A percentile compares a stretch with the other conserved stretches of the same genome.
phyloP scores from a whole-genome alignment of 2,329 filamentous ascomycete genomes.

The Exophiala alcalophila region DNA sequence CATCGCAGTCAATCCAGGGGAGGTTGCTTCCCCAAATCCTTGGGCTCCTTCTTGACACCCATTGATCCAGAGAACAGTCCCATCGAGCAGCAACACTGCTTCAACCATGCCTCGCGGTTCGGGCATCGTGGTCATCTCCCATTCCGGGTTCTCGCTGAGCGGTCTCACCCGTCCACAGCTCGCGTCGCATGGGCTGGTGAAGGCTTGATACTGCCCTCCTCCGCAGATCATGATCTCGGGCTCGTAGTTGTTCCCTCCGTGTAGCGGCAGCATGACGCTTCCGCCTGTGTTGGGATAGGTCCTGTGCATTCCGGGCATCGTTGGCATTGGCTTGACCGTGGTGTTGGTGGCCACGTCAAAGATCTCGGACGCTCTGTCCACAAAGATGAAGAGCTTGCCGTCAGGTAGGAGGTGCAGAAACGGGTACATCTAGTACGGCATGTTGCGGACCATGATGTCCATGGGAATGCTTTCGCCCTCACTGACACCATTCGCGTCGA shows the following conservation, averaged over 20 bases:
- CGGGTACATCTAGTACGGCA: constrained; percentile 65
- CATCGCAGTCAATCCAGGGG: constrained; percentile 55
- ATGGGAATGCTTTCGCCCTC: constrained; percentile 49
- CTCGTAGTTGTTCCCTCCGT: constrained; percentile 51
- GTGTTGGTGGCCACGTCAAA: constrained; percentile 51
- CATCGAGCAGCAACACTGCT: constrained; percentile 58
- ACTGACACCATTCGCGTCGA: constrained; percentile 49
- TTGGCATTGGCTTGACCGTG: constrained; percentile 48
- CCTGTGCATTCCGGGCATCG: constrained; percentile 55
- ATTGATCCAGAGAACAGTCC: constrained; percentile 59
- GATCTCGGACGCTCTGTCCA: constrained; percentile 55
- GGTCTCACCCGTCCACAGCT: constrained; percentile 58
- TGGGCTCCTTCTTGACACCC: constrained; percentile 58
- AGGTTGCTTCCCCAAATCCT: constrained; percentile 56
- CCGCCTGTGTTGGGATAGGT: constrained; percentile 62
- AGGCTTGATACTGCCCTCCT: constrained; percentile 59
- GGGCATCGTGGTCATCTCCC: constrained; percentile 60
- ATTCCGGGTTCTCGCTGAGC: constrained; percentile 47
- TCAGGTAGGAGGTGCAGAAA: constrained; percentile 59
- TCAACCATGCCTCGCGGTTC: constrained; percentile 58
- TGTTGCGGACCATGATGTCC: constrained; percentile 55
- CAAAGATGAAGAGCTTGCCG: constrained; percentile 57
- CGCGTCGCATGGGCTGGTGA: constrained; percentile 56
- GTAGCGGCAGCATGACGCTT: constrained; percentile 55
- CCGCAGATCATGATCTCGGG: constrained; percentile 58